Percentiles rank a stretch among this genome's conserved stretches.
Evolutionary conservation across 2,329 filamentous ascomycete genomes (phyloP).

Genomic region (Colletotrichum kahawae): DNA sequence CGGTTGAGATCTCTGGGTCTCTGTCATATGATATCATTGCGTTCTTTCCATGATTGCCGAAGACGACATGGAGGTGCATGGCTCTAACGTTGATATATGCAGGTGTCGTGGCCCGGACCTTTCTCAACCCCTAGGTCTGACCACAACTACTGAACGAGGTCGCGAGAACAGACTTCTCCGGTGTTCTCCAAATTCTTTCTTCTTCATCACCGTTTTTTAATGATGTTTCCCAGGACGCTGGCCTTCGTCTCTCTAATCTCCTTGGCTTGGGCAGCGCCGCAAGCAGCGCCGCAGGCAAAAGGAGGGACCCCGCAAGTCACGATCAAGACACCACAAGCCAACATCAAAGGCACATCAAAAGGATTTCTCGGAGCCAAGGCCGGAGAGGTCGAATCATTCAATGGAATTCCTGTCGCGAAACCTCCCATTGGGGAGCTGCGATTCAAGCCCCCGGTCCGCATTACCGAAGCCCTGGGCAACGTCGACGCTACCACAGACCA

Average conservation of each 20-base stretch:
- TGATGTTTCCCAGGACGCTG: background rate
- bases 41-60: background rate
- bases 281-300: background rate
- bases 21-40: conserved; percentile 11
- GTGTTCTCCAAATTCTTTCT: background rate
- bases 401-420: conserved; percentile 60
- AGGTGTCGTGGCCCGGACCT: background rate
- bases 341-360: conserved; percentile 5
- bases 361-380: conserved; percentile 3
- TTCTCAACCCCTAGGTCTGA: background rate
- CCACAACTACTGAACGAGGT: background rate
- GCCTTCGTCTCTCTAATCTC: background rate
- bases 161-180: background rate
- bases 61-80: background rate
- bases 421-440: conserved; percentile 59
- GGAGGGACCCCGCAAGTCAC: background rate
- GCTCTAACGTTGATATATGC: background rate
- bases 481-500: conserved; percentile 47
- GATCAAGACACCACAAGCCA: conserved; percentile 9
- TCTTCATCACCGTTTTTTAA: background rate
- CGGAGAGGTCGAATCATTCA: conserved; percentile 58
- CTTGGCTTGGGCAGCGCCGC: background rate
- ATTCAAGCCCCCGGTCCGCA: conserved; percentile 43
- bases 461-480: conserved; percentile 26
- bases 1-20: background rate